These are phyloP conservation scores for Rhizophora apiculata DNA, from an alignment of 345 rosid genomes.

Conservation along the genomic window DNA sequence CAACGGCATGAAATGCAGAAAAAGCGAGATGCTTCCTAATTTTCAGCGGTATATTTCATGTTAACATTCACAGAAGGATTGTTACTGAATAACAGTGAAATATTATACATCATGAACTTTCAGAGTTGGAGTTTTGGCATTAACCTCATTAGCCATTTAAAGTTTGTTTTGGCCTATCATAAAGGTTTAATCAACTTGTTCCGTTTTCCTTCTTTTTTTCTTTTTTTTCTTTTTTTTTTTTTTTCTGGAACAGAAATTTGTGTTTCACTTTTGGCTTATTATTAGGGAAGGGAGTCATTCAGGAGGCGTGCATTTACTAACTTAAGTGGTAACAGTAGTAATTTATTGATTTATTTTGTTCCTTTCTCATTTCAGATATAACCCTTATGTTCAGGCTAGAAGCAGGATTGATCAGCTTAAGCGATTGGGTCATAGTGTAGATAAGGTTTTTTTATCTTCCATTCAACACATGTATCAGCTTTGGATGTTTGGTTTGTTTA, in stretches of 20 bases:
- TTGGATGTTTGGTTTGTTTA: not conserved
- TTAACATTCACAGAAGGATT: no score
- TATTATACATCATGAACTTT: no score
- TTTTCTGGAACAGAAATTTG: not conserved
- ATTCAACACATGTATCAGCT: not conserved
- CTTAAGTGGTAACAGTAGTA: not conserved
- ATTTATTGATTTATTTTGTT: not conserved
- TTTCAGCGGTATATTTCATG: no score
- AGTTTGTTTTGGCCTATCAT: no score
- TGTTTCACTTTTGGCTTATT: not conserved
- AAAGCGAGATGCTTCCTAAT: no score
- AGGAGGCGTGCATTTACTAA: not conserved
- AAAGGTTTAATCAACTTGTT: not conserved
- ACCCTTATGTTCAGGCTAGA: conserved; percentile 96
- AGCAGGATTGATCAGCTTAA: conserved; percentile 99
- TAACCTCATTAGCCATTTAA: not conserved
- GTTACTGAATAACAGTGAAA: no score
- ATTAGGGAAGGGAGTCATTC: not conserved
- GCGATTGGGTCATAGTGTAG: conserved; percentile 96
- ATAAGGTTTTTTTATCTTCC: conserved; percentile 52
- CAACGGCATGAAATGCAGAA: no score
- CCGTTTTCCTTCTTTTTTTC: not conserved
- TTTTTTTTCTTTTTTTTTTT: not conserved
- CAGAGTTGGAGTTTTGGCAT: no score
- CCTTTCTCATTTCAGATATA: conserved; percentile 52